Conservation (phyloP, 345 rosid genomes). For the Dipteronia sinensis region DNA sequence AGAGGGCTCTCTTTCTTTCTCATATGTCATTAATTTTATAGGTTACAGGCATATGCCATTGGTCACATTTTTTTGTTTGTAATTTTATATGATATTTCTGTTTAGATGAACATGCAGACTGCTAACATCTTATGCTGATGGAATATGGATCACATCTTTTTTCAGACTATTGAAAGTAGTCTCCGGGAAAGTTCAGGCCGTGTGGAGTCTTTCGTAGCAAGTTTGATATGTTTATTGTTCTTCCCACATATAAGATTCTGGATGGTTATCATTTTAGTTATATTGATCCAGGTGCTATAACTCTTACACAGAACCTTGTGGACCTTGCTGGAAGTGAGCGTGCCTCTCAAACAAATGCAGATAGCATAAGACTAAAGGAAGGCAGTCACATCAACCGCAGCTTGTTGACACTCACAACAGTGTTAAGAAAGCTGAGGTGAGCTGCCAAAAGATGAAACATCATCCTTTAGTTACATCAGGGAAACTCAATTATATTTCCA, state of each 20-base stretch:
- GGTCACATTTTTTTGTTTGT: neutral
- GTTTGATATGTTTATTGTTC: constrained; percentile 58
- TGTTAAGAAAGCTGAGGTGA: constrained; percentile 96
- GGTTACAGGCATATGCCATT: neutral
- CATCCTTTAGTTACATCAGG: constrained; percentile 1
- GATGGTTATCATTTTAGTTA: neutral
- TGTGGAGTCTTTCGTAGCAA: constrained; percentile 83
- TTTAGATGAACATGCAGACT: neutral
- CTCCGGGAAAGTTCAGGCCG: constrained; percentile 73
- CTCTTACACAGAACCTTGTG: constrained; percentile 84
- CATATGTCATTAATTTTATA: neutral
- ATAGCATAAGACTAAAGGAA: constrained; percentile 84
- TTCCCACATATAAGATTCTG: constrained; percentile 20
- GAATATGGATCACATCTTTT: constrained; percentile 8
- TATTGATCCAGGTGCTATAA: constrained; percentile 20
- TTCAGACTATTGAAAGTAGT: constrained; percentile 86
- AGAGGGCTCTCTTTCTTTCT: neutral
- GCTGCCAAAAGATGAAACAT: constrained; percentile 20
- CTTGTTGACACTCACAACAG: constrained; percentile 88
- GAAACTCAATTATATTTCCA: constrained; percentile 8
- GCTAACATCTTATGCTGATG: constrained; percentile 31
- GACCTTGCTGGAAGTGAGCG: constrained; percentile 99
- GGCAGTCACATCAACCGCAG: constrained; percentile 96
- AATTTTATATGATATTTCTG: neutral
- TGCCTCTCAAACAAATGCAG: constrained; percentile 80